These are phyloP conservation scores for Hortiboletus rubellus DNA, from an alignment of 1,284 basidiomycete species.

Conservation along the genomic window DNA sequence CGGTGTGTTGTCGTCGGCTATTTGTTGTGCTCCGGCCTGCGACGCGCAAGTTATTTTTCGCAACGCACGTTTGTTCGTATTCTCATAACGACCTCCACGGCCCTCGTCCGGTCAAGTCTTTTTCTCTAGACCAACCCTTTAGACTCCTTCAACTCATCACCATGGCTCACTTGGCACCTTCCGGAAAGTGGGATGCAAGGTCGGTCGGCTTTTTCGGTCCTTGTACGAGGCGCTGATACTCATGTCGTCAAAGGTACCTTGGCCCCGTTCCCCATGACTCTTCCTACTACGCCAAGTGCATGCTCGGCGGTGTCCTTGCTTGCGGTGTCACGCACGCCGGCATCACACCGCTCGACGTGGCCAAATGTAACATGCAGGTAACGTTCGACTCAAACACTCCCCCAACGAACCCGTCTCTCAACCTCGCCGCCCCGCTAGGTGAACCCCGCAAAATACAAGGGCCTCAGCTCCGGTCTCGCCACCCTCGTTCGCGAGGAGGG, in stretches of 20 bases:
- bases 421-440: constrained; percentile 38
- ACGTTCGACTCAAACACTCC: constrained; percentile 23
- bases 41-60: neutral
- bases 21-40: constrained; percentile 3
- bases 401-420: neutral
- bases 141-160: neutral
- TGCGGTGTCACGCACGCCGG: constrained; percentile 95
- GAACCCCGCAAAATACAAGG: constrained; percentile 74
- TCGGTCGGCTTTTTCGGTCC: constrained; percentile 26
- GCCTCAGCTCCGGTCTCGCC: constrained; percentile 71
- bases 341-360: constrained; percentile 91
- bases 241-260: constrained; percentile 53
- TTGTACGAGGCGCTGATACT: neutral
- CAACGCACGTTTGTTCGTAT: neutral
- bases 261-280: constrained; percentile 74
- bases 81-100: constrained; percentile 7
- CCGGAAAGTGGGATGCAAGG: constrained; percentile 73
- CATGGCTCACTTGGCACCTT: constrained; percentile 35
- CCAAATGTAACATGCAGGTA: constrained; percentile 98
- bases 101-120: neutral
- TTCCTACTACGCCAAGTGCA: constrained; percentile 75
- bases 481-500: constrained; percentile 83
- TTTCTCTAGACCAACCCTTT: neutral
- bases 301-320: constrained; percentile 90
- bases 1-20: constrained; percentile 8